phyloP scores from a whole-genome alignment of 1,284 basidiomycete genomes.

The Ceratobasidium sp. region DNA sequence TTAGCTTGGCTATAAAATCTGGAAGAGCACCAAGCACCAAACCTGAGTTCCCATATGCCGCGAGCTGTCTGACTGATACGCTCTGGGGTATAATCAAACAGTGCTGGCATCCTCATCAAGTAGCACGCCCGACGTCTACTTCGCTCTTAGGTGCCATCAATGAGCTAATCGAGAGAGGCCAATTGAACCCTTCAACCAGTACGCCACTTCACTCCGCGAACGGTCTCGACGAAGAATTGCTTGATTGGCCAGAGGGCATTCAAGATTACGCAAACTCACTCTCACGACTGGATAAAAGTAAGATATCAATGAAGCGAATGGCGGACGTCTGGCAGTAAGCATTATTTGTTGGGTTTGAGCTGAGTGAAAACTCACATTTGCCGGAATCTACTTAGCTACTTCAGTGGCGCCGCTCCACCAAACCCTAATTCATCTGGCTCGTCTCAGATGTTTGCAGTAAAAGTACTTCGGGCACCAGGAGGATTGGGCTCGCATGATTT shows the following conservation, averaged over 20 bases:
- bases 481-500: background rate
- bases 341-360: no score
- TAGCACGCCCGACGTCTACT: background rate
- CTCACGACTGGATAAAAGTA: background rate
- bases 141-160: slow-evolving; percentile 8
- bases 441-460: slow-evolving; percentile 6
- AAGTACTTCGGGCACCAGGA: slow-evolving; percentile 13
- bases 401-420: no score
- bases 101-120: slow-evolving; percentile 25
- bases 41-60: slow-evolving; percentile 20
- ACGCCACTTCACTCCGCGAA: background rate
- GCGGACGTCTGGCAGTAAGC: slow-evolving; percentile 34
- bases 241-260: slow-evolving; percentile 16
- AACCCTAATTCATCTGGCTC: no score
- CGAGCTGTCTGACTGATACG: slow-evolving; percentile 21
- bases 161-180: background rate
- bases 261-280: background rate
- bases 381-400: no score
- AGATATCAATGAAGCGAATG: slow-evolving; percentile 10
- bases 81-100: slow-evolving; percentile 14
- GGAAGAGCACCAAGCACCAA: slow-evolving; percentile 11
- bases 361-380: no score
- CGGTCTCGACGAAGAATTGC: background rate
- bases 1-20: slow-evolving; percentile 21
- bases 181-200: background rate